Conservation (phyloP, 2,329 filamentous ascomycete species). For the Cercospora nicotianae region DNA sequence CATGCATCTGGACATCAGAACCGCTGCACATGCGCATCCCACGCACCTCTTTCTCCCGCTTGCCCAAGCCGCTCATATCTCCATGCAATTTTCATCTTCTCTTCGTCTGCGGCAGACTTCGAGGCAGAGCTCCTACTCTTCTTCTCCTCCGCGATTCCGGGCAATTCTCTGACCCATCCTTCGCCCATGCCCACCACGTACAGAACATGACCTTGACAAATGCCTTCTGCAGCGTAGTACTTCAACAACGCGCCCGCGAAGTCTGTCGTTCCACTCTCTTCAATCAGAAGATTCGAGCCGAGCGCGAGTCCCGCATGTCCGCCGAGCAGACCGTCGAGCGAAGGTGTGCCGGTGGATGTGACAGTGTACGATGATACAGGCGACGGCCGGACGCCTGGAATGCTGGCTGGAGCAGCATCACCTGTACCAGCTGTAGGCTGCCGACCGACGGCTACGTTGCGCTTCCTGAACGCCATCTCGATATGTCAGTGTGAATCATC, state of each 20-base stretch:
- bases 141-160: conserved; percentile 60
- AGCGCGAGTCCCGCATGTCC: conserved; percentile 83
- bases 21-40: background rate
- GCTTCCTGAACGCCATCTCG: conserved; percentile 32
- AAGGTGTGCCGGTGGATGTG: conserved; percentile 86
- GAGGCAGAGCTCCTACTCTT: conserved; percentile 32
- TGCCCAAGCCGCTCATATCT: conserved; percentile 84
- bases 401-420: background rate
- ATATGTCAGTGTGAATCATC: background rate
- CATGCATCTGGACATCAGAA: conserved; percentile 9
- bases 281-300: conserved; percentile 76
- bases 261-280: conserved; percentile 91
- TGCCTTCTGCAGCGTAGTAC: conserved; percentile 90
- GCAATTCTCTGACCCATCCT: conserved; percentile 78
- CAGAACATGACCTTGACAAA: conserved; percentile 85
- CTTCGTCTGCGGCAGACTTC: conserved; percentile 48
- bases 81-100: conserved; percentile 99
- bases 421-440: background rate
- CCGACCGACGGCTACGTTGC: conserved; percentile 27
- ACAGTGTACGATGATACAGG: conserved; percentile 83
- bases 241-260: conserved; percentile 81
- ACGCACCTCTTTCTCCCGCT: conserved; percentile 66
- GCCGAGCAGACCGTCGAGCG: conserved; percentile 79
- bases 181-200: conserved; percentile 81
- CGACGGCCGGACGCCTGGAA: conserved; percentile 71